Base-by-base conservation (phyloP, 1,284 basidiomycete genomes). In the Tilletia caries region DNA sequence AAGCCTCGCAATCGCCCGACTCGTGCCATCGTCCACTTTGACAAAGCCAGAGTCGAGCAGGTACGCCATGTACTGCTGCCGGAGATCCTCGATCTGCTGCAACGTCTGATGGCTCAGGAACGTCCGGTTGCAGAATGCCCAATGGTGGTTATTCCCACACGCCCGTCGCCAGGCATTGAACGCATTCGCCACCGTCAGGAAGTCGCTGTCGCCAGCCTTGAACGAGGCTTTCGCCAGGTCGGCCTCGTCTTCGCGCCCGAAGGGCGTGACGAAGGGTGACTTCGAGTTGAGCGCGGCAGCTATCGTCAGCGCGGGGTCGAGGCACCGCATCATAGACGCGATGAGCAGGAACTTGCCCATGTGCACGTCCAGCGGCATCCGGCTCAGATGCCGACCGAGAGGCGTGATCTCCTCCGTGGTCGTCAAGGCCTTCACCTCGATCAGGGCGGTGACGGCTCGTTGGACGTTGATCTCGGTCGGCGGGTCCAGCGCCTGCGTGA, bases 271-370 rank as follows among this genome's bases (percentile, higher is more conserved):
- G 83, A 98, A 98, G 0, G 95, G 95, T 1, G 91, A 92, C 84
- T 98, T 98, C 2, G 92, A 91, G 82, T 93, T 97, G 37, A 98
- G 85, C 0, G 93, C 89, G 1, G 95, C 83, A 1, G 94, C 94
- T 71, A 98, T 95, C 1, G 95, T 97, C 66, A 99, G 86, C 15
- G 95, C 96, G 0, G 95, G 92, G 82, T 98, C 96, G 69, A 98
- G 85, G 81, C 95, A 98, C 66, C 89, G 89, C 84, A 98, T 92
- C 32, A 94, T 83, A 0, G 91, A 90, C 0, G 95, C 91, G 33
- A 91, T 89, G 33, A 98, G 86, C 25, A 98, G 85, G 83, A 98
- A 93, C 85, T 98, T 98, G 65, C 92, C 95, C 23, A 98, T 88
- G 82, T 98, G 93, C 33, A 98, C 95, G 80, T 99, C 96, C 64